A percentile compares a stretch with the other conserved stretches of the same genome.
phyloP scores from a whole-genome alignment of 257 asterid species.

The Solanum tarijense region DNA sequence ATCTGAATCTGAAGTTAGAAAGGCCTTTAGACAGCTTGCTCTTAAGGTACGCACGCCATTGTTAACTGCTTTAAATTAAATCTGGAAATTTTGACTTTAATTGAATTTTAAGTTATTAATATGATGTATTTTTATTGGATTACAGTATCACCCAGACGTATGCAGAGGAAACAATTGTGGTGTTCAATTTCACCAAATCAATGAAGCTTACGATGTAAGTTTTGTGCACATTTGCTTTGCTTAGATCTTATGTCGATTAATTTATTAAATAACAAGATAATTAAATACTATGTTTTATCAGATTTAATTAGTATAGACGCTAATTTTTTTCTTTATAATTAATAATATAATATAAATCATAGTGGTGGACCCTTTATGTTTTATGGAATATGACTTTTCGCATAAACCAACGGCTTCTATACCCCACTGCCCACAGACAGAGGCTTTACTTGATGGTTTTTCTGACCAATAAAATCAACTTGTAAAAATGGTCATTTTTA shows the following conservation, averaged over 20 bases:
- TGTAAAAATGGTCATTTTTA: neutral
- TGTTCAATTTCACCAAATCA: slow-evolving; percentile 53
- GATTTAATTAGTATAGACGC: neutral
- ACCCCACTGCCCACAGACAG: neutral
- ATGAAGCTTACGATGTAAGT: slow-evolving; percentile 80
- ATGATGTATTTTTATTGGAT: neutral
- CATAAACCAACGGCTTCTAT: neutral
- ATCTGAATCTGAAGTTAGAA: slow-evolving; percentile 82
- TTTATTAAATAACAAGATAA: neutral
- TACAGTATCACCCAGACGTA: slow-evolving; percentile 96
- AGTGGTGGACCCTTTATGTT: neutral
- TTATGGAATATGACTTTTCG: neutral
- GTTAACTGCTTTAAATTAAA: neutral
- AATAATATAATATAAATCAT: neutral
- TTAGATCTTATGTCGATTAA: neutral
- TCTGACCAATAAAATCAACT: neutral
- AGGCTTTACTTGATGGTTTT: neutral
- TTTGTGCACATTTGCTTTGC: neutral
- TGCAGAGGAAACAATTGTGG: slow-evolving; percentile 61
- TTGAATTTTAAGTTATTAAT: neutral
- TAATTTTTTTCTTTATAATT: neutral
- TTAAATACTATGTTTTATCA: neutral
- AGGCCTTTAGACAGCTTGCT: slow-evolving; percentile 83
- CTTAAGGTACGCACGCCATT: slow-evolving; percentile 44
- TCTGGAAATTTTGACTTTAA: neutral